phyloP scores from a whole-genome alignment of 129 eudicot species.

The Glebionis coronaria region DNA sequence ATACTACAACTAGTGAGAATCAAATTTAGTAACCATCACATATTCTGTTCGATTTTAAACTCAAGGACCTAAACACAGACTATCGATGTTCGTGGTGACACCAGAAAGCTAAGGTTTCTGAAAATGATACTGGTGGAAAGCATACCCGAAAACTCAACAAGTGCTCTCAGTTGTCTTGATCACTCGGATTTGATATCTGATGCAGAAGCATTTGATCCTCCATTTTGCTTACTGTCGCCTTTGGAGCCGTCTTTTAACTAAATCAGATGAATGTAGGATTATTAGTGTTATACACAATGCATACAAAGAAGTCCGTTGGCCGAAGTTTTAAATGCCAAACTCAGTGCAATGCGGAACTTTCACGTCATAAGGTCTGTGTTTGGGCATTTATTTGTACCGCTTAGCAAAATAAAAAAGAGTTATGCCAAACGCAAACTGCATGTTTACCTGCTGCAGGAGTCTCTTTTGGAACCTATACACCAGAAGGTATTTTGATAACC shows the following conservation, averaged over 20 bases:
- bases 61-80: no score
- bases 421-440: background rate
- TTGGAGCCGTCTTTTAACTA: constrained; percentile 50
- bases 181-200: constrained; percentile 28
- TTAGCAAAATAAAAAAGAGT: background rate
- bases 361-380: no score
- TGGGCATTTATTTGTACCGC: background rate
- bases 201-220: constrained; percentile 25
- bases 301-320: background rate
- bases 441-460: constrained; percentile 58
- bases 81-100: no score
- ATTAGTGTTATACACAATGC: background rate
- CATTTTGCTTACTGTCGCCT: constrained; percentile 28
- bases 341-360: no score
- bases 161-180: background rate
- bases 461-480: constrained; percentile 55
- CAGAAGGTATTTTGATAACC: no score
- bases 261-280: constrained; percentile 8
- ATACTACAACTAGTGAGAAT: no score
- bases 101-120: no score
- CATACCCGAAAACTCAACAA: no score
- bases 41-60: no score
- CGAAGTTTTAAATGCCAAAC: no score
- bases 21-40: no score
- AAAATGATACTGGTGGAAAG: no score